phyloP scores from a whole-genome alignment of 805 yeast genomes.

The Pichia thaimueangensis region DNA sequence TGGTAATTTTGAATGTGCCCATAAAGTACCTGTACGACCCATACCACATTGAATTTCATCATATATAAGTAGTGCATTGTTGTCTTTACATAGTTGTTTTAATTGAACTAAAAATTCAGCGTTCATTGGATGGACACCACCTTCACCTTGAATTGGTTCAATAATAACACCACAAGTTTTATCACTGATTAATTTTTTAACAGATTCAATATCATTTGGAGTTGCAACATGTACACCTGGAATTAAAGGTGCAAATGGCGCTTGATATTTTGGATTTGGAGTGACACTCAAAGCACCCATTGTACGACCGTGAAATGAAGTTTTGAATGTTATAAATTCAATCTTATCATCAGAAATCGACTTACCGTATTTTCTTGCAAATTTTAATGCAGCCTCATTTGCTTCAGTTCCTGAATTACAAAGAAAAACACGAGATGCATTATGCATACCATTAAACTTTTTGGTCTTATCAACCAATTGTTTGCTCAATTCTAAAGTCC shows the following conservation, averaged over 20 bases:
- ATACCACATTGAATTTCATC: constrained; percentile 98
- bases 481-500: constrained; percentile 74
- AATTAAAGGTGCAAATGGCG: constrained; percentile 85
- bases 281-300: constrained; percentile 92
- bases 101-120: constrained; percentile 59
- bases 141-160: constrained; percentile 98
- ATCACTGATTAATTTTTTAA: constrained; percentile 48
- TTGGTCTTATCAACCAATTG: constrained; percentile 64
- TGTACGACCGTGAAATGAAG: constrained; percentile 92
- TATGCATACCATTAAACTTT: constrained; percentile 69
- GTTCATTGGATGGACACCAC: constrained; percentile 75
- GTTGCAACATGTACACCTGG: constrained; percentile 77
- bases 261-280: constrained; percentile 87
- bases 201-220: constrained; percentile 53
- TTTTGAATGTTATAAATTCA: constrained; percentile 81
- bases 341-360: constrained; percentile 45
- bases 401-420: constrained; percentile 49
- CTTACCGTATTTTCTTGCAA: constrained; percentile 75
- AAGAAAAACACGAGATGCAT: constrained; percentile 67
- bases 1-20: constrained; percentile 84
- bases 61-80: constrained; percentile 72
- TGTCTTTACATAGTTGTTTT: constrained; percentile 57
- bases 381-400: constrained; percentile 45
- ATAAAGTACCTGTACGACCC: constrained; percentile 84
- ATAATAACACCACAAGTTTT: constrained; percentile 87